A percentile compares a stretch with the other conserved stretches of the same genome.
Conservation (phyloP, 768 basidiomycete genomes). For the Suillus subaureus region DNA sequence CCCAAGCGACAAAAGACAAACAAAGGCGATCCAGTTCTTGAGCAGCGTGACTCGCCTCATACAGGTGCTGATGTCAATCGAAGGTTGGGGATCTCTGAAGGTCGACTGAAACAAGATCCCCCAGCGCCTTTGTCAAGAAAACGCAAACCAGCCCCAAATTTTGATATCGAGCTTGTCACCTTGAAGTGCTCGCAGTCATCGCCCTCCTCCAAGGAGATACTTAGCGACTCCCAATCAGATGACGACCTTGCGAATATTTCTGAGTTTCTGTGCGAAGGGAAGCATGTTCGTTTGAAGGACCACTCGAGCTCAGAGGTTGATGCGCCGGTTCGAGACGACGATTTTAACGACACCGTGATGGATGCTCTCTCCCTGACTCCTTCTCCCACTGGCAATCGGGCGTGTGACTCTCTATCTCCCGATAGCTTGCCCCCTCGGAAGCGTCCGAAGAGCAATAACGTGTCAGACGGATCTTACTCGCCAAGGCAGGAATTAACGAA, state of each 20-base stretch:
- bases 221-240: slow-evolving; percentile 44
- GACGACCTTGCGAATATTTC: slow-evolving; percentile 37
- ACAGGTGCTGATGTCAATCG: slow-evolving; percentile 43
- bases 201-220: slow-evolving; percentile 19
- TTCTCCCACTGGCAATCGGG: background rate
- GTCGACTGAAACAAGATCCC: slow-evolving; percentile 46
- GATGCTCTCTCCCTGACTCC: background rate
- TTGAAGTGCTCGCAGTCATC: slow-evolving; percentile 25
- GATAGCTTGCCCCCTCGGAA: background rate
- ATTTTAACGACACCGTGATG: background rate
- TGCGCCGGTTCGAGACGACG: slow-evolving; percentile 40
- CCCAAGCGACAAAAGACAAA: slow-evolving; percentile 26
- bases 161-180: slow-evolving; percentile 51
- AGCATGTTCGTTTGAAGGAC: slow-evolving; percentile 33
- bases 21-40: slow-evolving; percentile 33
- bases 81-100: slow-evolving; percentile 39
- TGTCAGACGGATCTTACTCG: background rate
- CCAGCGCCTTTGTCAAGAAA: slow-evolving; percentile 8
- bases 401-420: background rate
- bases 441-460: background rate
- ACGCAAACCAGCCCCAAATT: slow-evolving; percentile 40
- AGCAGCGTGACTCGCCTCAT: slow-evolving; percentile 46
- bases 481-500: background rate
- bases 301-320: slow-evolving; percentile 49
- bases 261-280: slow-evolving; percentile 35